Evolutionary conservation across 805 yeast genomes (phyloP), one percentile per base, ranked within the genome.

Genomic region (Candida peoriensis): DNA sequence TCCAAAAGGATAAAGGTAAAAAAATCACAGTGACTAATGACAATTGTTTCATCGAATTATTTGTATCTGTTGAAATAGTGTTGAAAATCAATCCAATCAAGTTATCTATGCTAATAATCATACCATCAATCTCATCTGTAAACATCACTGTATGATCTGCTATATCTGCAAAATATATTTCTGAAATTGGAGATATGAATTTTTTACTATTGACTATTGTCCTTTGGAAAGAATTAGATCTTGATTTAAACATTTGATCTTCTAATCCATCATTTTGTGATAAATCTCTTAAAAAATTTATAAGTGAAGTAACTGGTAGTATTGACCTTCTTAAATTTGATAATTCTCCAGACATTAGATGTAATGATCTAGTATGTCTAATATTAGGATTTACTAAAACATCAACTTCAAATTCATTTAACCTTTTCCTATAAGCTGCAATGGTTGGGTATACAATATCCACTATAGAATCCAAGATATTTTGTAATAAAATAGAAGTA

Each of bases 21-120:
- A 76, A 76, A 11, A 76, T 65, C 11, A 76, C 80, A 1, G 81
- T 71, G 8, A 76, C 72, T 24, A 76, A 48, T 7, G 80, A 70
- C 28, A 76, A 57, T 48, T 68, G 66, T 34, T 66, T 63, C 68
- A 76, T 75, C 5, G 80, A 67, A 42, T 64, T 72, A 41, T 74
- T 72, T 3, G 76, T 72, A 29, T 71, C 71, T 9, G 72, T 72
- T 2, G 78, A 68, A 26, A 76, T 67, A 4, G 79, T 75, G 43
- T 76, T 76, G 60, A 75, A 76, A 8, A 74, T 69, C 36, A 76
- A 50, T 33, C 68, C 68, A 30, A 70, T 66, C 42, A 75, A 59
- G 40, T 71, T 69, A 42, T 70, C 72, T 18, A 74, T 70, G 11
- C 69, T 72, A 32, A 63, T 58, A 17, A 67, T 56, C 81, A 76